Evolutionary conservation across 495 filamentous ascomycete species (phyloP).

Genomic region (Trichoderma virens): DNA sequence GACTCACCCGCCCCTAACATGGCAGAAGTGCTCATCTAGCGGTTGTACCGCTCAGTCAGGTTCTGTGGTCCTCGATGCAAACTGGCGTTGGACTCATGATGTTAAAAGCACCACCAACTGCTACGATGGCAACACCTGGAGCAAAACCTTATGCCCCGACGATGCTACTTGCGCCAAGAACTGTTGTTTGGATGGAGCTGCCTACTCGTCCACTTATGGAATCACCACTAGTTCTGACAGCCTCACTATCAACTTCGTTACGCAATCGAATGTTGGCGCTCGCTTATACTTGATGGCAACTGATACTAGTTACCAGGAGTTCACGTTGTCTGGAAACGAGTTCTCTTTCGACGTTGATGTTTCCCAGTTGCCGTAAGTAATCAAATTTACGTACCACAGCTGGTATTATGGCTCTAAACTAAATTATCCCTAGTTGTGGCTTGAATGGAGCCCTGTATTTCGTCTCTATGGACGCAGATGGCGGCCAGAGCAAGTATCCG

Average conservation of each 20-base stretch:
- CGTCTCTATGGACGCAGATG: constrained; percentile 49
- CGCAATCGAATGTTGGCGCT: constrained; percentile 42
- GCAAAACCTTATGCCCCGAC: constrained; percentile 27
- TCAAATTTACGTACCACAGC: background rate
- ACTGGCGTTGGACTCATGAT: constrained; percentile 46
- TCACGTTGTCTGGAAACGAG: constrained; percentile 48
- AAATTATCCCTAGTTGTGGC: constrained; percentile 33
- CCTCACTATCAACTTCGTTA: constrained; percentile 49
- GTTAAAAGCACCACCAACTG: constrained; percentile 34
- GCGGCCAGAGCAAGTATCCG: constrained; percentile 43
- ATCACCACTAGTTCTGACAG: constrained; percentile 39
- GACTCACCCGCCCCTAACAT: constrained; percentile 49
- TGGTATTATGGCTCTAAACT: constrained; percentile 18
- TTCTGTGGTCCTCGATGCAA: constrained; percentile 40
- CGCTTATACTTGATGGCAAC: constrained; percentile 50
- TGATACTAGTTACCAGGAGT: constrained; percentile 46
- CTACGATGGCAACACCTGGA: constrained; percentile 45
- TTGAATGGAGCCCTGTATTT: constrained; percentile 56
- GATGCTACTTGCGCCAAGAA: constrained; percentile 31
- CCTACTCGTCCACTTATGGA: constrained; percentile 42
- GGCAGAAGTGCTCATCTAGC: constrained; percentile 46
- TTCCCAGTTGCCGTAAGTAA: constrained; percentile 24
- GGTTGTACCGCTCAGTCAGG: constrained; percentile 40
- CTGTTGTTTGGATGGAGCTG: constrained; percentile 43
- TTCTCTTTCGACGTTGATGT: constrained; percentile 56